Evolutionary conservation across 805 yeast species (phyloP).

Genomic region (Saturnispora kantuleensis): DNA sequence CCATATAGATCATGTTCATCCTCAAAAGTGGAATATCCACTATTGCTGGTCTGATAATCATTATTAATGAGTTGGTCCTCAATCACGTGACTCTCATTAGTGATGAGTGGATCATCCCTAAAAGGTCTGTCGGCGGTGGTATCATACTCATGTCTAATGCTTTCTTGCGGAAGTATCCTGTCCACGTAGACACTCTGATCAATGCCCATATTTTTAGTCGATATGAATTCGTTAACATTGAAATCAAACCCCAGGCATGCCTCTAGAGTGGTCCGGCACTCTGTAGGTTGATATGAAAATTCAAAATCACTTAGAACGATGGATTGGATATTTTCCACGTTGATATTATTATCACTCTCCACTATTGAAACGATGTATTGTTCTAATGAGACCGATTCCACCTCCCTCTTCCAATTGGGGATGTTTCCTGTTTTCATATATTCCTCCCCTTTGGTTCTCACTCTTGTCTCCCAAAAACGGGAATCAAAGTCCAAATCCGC

Average conservation of each 20-base stretch:
- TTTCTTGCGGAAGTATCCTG: too few species aligned
- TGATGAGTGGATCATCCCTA: too few species aligned
- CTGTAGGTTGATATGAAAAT: background rate
- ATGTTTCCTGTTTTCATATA: background rate
- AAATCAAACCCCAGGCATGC: conserved; percentile 4
- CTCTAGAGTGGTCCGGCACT: background rate
- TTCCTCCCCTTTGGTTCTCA: background rate
- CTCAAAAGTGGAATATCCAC: background rate
- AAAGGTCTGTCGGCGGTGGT: too few species aligned
- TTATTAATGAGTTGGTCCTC: background rate
- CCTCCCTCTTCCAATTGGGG: background rate
- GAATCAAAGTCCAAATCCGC: background rate
- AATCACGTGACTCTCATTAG: background rate
- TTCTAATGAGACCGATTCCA: background rate
- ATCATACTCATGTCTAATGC: too few species aligned
- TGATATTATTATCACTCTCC: background rate
- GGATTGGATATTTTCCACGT: conserved; percentile 3
- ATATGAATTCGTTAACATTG: background rate
- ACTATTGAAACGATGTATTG: conserved; percentile 2
- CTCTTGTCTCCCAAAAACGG: background rate
- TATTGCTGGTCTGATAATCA: background rate
- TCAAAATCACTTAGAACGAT: conserved; percentile 3
- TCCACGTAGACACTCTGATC: background rate
- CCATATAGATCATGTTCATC: background rate
- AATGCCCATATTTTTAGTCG: background rate